These are phyloP conservation scores for Trichoderma atroviride DNA, from an alignment of 2,329 filamentous ascomycete genomes.

Conservation along the genomic window DNA sequence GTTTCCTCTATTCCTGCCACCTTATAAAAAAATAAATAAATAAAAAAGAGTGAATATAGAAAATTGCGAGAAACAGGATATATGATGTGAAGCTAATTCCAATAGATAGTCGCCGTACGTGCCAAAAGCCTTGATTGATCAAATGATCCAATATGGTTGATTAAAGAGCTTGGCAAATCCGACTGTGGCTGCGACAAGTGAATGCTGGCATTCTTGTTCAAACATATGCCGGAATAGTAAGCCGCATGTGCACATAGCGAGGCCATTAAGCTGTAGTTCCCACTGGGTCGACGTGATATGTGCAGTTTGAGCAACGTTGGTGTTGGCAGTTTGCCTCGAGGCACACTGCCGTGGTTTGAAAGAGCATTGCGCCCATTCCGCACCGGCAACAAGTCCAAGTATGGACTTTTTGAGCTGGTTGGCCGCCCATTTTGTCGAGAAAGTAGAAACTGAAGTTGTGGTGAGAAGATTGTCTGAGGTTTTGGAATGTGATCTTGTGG, in stretches of 20 bases:
- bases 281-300: rapidly evolving
- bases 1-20: neutral
- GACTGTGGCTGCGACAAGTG: neutral
- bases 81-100: neutral
- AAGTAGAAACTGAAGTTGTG: neutral
- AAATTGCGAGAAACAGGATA: neutral
- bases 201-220: neutral
- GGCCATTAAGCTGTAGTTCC: neutral
- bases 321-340: neutral
- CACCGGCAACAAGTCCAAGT: neutral
- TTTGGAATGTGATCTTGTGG: neutral
- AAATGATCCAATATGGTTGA: neutral
- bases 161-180: neutral
- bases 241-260: too few relatives aligned
- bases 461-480: neutral
- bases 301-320: neutral
- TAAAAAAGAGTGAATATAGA: neutral
- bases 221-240: too few relatives aligned
- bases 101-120: neutral
- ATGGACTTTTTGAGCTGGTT: neutral
- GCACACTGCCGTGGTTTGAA: neutral
- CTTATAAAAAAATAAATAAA: neutral
- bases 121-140: neutral
- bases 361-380: neutral
- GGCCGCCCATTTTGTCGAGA: too few relatives aligned